Base-by-base conservation (phyloP, 176 grass and related monocot species). In the Miscanthus lutarioriparius region DNA sequence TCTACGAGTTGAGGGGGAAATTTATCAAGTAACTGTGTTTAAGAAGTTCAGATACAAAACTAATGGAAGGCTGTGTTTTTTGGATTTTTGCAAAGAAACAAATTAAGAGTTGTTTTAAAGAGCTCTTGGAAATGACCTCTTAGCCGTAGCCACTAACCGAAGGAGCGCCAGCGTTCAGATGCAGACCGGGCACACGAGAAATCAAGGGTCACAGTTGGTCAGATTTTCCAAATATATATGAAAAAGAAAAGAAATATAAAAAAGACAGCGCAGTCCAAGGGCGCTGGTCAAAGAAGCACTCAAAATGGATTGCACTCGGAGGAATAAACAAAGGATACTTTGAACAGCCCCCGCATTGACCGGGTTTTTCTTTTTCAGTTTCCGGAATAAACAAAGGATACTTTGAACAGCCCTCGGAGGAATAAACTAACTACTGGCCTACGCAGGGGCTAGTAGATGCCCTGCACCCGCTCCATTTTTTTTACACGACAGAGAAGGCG, bases 291-390 rank as follows among this genome's bases (percentile, higher is more conserved):
- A 87, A 87, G 75, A 83, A 61, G 74, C 61, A 80, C 80, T 83
- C 84, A 90, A 90, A 83, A 30, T 20, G 61, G 61, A 87, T 87
- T 83, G 47, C 84, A 61, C 80, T 83, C 5, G 69, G 58, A 73
- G 74, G 67, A 87, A 87, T 90, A 87, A 87, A 86, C 63, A 79
- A 79, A 63, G 23, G n/a, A 68, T 75, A 79, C 75, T 87, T 87
- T 87, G 84, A 87, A 90, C 75, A 56, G 61, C 59, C 20, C 64
- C 87, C 76, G 77, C 87, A 81, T 85, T 89, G 87, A 81, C 87
- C 71, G 71, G 71, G 27, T 76, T 28, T 76, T 28, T 11, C 23
- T 64, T 71, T 56, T 9, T 30, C 22, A 51, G 67, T 63, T 74
- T 47, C 64, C 28, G 45, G 76, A n/a, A n/a, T n/a, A n/a, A n/a